Conservation (phyloP, 371 early-diverging fungal species). For the Umbelopsis sp. region DNA sequence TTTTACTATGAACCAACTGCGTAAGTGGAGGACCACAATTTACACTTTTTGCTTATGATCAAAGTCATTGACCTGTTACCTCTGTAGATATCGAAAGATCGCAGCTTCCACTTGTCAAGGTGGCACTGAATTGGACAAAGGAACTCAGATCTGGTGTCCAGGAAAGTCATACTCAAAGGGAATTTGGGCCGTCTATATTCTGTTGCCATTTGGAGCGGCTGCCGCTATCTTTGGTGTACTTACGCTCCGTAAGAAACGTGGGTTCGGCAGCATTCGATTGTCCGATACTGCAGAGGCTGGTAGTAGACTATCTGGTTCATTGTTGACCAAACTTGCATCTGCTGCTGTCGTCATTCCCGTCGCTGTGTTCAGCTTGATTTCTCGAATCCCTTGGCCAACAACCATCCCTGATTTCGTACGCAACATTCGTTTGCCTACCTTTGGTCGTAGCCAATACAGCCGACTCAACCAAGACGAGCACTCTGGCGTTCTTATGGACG, state of each 20-base stretch:
- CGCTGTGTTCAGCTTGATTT: conserved; percentile 41
- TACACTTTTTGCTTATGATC: not conserved
- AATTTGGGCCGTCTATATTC: conserved; percentile 40
- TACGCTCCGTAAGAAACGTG: conserved; percentile 38
- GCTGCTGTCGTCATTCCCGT: conserved; percentile 47
- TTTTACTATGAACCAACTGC: conserved; percentile 64
- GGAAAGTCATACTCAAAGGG: conserved; percentile 50
- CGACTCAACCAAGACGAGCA: conserved; percentile 54
- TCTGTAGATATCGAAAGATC: conserved; percentile 74
- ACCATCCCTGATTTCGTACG: conserved; percentile 36
- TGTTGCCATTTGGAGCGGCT: conserved; percentile 45
- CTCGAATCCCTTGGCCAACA: conserved; percentile 42
- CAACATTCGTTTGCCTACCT: conserved; percentile 33
- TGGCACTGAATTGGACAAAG: conserved; percentile 59
- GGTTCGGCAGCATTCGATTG: conserved; percentile 49
- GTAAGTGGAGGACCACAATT: conserved; percentile 24
- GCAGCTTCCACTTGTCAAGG: conserved; percentile 74
- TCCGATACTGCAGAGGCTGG: conserved; percentile 32
- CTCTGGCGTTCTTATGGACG: conserved; percentile 49
- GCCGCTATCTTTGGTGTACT: conserved; percentile 40
- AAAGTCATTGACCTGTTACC: not conserved
- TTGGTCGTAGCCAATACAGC: conserved; percentile 37
- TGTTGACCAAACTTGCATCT: conserved; percentile 42
- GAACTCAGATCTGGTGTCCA: conserved; percentile 69
- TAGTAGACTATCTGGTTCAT: conserved; percentile 34